A percentile compares a stretch with the other conserved stretches of the same genome.
Conservation (phyloP, 2,329 filamentous ascomycete species). For the Catunica adiposa region DNA sequence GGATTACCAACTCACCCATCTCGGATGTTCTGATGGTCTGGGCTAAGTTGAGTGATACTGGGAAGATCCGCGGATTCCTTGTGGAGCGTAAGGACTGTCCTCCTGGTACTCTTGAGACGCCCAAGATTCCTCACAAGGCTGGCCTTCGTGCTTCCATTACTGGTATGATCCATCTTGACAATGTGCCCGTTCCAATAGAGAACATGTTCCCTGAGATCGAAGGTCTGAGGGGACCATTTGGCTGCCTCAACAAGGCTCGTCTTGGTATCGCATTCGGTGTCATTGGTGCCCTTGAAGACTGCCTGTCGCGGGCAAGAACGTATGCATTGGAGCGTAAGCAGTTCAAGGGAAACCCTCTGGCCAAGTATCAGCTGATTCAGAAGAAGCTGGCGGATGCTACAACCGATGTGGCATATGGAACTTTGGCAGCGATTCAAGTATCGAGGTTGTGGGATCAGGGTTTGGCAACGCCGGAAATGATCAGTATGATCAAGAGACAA, state of each 20-base stretch:
- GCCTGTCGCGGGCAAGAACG: slow-evolving; percentile 58
- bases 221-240: slow-evolving; percentile 76
- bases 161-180: slow-evolving; percentile 93
- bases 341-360: slow-evolving; percentile 89
- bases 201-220: slow-evolving; percentile 92
- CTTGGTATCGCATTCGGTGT: slow-evolving; percentile 89
- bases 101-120: slow-evolving; percentile 77
- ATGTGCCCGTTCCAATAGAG: slow-evolving; percentile 68
- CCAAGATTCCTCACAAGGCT: slow-evolving; percentile 86
- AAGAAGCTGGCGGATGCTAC: slow-evolving; percentile 91
- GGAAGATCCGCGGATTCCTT: slow-evolving; percentile 86
- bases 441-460: slow-evolving; percentile 85
- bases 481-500: slow-evolving; percentile 88
- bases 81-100: slow-evolving; percentile 76
- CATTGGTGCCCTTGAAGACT: slow-evolving; percentile 89
- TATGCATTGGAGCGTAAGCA: slow-evolving; percentile 91
- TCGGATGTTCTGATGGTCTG: slow-evolving; percentile 73
- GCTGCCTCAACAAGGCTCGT: slow-evolving; percentile 82
- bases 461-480: slow-evolving; percentile 77
- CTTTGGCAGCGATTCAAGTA: slow-evolving; percentile 79
- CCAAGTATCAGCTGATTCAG: slow-evolving; percentile 91
- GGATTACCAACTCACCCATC: slow-evolving; percentile 91
- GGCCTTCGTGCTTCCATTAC: slow-evolving; percentile 85
- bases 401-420: slow-evolving; percentile 81
- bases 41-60: slow-evolving; percentile 82